Evolutionary conservation across 73 alveolate genomes (phyloP).

Genomic region (Blepharisma stoltei): DNA sequence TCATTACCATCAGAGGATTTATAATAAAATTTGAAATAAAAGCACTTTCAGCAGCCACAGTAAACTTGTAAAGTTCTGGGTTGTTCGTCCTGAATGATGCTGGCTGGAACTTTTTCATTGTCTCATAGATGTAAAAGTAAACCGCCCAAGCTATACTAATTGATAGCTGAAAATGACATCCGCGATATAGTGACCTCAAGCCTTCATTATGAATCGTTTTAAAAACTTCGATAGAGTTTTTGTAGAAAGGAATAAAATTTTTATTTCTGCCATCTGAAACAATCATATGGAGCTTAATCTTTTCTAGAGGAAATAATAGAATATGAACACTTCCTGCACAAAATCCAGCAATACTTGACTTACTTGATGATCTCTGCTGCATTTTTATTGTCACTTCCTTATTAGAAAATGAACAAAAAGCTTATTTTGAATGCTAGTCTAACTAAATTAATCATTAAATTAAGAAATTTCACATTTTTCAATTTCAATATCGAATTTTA

Average conservation of each 20-base stretch:
- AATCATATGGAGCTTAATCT: slow-evolving; percentile 19
- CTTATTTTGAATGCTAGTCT: too few relatives aligned
- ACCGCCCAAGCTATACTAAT: slow-evolving; percentile 12
- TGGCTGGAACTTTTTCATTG: slow-evolving; percentile 1
- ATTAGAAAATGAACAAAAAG: too few relatives aligned
- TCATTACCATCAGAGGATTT: slow-evolving; percentile 21
- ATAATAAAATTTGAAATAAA: not conserved
- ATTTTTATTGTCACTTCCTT: not conserved
- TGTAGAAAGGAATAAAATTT: slow-evolving; percentile 13
- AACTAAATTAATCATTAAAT: too few relatives aligned
- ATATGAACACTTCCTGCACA: not conserved
- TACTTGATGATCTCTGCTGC: slow-evolving; percentile 17
- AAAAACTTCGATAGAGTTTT: not conserved
- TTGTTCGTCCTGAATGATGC: not conserved
- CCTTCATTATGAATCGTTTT: not conserved
- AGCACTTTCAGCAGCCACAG: slow-evolving; percentile 22
- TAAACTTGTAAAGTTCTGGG: not conserved
- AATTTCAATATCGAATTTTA: too few relatives aligned
- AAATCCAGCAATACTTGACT: slow-evolving; percentile 18
- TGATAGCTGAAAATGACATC: slow-evolving; percentile 11
- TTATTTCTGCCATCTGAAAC: not conserved
- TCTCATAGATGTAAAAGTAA: slow-evolving; percentile 7
- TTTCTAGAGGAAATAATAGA: slow-evolving; percentile 24
- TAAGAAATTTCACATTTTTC: too few relatives aligned
- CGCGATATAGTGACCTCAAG: not conserved